Conservation (phyloP, 306 rosid genomes). For the Malus domestica region ASM211411v1 NC_041792.1:8390501-8391000, state of each 20-base stretch:
- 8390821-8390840: constrained; percentile 73
- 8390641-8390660: not conserved
- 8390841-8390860: constrained; percentile 87
- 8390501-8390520: no score
- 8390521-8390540: no score
- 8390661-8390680: not conserved
- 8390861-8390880: constrained; percentile 92
- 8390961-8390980: not conserved
- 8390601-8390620: not conserved
- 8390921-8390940: not conserved
- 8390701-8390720: not conserved
- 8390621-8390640: not conserved
- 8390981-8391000: not conserved
- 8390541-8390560: no score
- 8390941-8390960: not conserved
- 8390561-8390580: no score
- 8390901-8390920: constrained; percentile 44
- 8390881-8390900: constrained; percentile 79
- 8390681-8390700: not conserved
- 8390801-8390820: constrained; percentile 55
- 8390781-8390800: constrained; percentile 48
- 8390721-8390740: not conserved
- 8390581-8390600: no score
- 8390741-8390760: not conserved
- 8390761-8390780: not conserved